phyloP scores from a whole-genome alignment of 2,329 filamentous ascomycete species.

The Cercospora citrullina region DNA sequence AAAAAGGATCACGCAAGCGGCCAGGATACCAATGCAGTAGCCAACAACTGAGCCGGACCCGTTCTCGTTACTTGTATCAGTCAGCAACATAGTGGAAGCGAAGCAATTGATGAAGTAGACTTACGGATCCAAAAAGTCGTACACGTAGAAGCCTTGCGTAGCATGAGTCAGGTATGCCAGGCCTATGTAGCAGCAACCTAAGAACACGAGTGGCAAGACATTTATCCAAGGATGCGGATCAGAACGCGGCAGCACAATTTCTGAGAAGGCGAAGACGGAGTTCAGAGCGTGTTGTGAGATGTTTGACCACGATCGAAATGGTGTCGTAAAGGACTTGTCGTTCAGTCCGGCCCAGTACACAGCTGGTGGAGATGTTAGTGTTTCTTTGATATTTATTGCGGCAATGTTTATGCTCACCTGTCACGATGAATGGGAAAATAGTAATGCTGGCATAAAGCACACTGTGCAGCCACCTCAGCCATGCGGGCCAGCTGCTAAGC shows the following conservation, averaged over 20 bases:
- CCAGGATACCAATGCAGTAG: slow-evolving; percentile 57
- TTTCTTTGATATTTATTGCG: background rate
- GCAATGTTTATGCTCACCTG: slow-evolving; percentile 39
- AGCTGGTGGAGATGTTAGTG: slow-evolving; percentile 30
- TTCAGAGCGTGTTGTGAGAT: slow-evolving; percentile 76
- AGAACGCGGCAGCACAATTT: slow-evolving; percentile 69
- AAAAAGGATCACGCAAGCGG: slow-evolving; percentile 43
- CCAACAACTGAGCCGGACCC: slow-evolving; percentile 58
- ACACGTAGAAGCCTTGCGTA: slow-evolving; percentile 72
- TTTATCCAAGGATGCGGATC: slow-evolving; percentile 64
- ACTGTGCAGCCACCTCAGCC: slow-evolving; percentile 43
- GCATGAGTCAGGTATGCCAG: slow-evolving; percentile 72
- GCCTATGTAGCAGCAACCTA: slow-evolving; percentile 70
- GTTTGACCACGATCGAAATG: slow-evolving; percentile 55
- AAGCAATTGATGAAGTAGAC: background rate
- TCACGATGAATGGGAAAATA: slow-evolving; percentile 48
- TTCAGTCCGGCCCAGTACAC: slow-evolving; percentile 48
- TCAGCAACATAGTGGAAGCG: background rate
- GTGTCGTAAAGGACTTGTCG: slow-evolving; percentile 37
- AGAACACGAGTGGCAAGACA: slow-evolving; percentile 65
- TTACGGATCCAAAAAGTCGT: slow-evolving; percentile 70
- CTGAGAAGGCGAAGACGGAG: slow-evolving; percentile 70
- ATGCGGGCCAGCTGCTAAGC: slow-evolving; percentile 41
- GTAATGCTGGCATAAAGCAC: slow-evolving; percentile 47
- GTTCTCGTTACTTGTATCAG: slow-evolving; percentile 21